A percentile compares a stretch with the other conserved stretches of the same genome.
Evolutionary conservation across 2,329 filamentous ascomycete genomes (phyloP).

Genomic region (Curvularia verruculosa): DNA sequence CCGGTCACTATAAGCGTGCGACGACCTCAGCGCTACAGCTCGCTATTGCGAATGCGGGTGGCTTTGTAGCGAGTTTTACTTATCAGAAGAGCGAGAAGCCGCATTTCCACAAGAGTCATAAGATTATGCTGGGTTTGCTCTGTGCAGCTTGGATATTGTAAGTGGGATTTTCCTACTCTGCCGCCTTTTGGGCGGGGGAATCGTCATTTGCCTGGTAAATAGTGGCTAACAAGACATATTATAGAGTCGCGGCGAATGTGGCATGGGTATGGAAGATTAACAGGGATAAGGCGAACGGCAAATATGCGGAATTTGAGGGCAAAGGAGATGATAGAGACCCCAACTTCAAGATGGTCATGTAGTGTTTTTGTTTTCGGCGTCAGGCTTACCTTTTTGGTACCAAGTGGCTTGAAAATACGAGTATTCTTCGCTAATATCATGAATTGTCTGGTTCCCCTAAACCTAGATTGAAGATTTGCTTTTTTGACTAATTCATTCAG

Average conservation of each 20-base stretch:
- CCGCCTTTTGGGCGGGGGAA: too few relatives aligned
- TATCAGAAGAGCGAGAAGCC: conserved; percentile 65
- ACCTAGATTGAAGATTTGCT: too few relatives aligned
- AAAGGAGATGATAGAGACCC: conserved; percentile 69
- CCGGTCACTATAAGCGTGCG: conserved; percentile 72
- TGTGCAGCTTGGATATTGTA: conserved; percentile 69
- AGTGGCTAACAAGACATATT: not conserved
- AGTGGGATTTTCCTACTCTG: conserved; percentile 45
- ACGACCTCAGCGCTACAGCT: conserved; percentile 70
- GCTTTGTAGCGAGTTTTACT: conserved; percentile 69
- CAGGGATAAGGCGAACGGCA: conserved; percentile 64
- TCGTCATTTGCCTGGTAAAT: not conserved
- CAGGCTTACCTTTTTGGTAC: not conserved
- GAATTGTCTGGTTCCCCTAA: not conserved
- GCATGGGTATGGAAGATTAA: conserved; percentile 69
- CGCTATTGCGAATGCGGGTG: conserved; percentile 69
- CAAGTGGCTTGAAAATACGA: not conserved
- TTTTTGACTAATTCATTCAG: too few relatives aligned
- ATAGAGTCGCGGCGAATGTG: conserved; percentile 66
- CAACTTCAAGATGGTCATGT: conserved; percentile 66
- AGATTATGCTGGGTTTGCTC: conserved; percentile 64
- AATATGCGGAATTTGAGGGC: conserved; percentile 63
- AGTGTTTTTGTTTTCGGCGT: not conserved
- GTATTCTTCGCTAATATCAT: not conserved
- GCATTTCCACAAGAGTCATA: conserved; percentile 65